These are phyloP conservation scores for Xylaria bambusicola DNA, from an alignment of 495 filamentous ascomycete genomes.

Conservation along the genomic window DNA sequence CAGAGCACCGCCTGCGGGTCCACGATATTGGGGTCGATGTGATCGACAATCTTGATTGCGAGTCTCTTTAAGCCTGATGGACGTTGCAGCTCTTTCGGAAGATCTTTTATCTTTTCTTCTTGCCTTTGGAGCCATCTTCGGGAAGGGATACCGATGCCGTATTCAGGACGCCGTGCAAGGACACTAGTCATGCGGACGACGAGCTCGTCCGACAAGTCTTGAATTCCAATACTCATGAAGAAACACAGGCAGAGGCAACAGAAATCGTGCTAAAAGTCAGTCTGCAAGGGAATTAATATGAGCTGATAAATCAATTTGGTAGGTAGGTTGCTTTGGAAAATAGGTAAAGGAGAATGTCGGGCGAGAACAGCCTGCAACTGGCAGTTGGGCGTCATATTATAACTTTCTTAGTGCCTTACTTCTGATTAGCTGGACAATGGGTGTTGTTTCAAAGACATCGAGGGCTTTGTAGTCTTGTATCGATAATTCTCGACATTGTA, in stretches of 20 bases:
- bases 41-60: constrained; percentile 26
- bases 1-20: constrained; percentile 38
- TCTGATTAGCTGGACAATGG: not conserved
- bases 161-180: constrained; percentile 32
- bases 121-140: constrained; percentile 31
- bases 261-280: not conserved
- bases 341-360: not conserved
- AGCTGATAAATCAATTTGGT: constrained; percentile 16
- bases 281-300: too few species aligned
- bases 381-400: constrained; percentile 8
- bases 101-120: constrained; percentile 22
- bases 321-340: constrained; percentile 8
- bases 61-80: constrained; percentile 26
- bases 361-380: not conserved
- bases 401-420: not conserved
- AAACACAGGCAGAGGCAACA: not conserved
- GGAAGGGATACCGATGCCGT: constrained; percentile 31
- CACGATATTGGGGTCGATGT: constrained; percentile 21
- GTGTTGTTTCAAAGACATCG: constrained; percentile 1
- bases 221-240: constrained; percentile 27
- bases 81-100: constrained; percentile 27
- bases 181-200: constrained; percentile 26
- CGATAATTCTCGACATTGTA: not conserved
- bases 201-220: constrained; percentile 19
- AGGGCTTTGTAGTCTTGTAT: not conserved